Evolutionary conservation across 768 basidiomycete species (phyloP).

Genomic region (Steccherinum ochraceum): DNA sequence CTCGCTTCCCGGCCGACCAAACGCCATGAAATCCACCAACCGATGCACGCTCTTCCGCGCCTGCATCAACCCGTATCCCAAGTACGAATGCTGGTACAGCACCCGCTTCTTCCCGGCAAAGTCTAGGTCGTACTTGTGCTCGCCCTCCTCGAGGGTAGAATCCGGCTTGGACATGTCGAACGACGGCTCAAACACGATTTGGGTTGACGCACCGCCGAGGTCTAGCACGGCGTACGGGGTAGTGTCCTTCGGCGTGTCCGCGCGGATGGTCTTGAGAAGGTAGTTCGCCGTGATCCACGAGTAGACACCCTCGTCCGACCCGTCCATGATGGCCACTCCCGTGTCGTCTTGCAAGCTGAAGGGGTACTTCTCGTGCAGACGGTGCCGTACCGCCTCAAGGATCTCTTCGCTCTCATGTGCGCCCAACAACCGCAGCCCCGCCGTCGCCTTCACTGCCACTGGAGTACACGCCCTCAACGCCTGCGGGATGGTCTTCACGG

Average conservation of each 20-base stretch:
- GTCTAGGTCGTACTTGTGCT: conserved; percentile 82
- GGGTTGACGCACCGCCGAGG: conserved; percentile 94
- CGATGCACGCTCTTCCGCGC: conserved; percentile 82
- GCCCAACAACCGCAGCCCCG: conserved; percentile 75
- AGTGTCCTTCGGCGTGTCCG: conserved; percentile 37
- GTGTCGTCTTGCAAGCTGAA: conserved; percentile 59
- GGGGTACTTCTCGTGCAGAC: conserved; percentile 54
- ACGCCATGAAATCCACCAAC: conserved; percentile 81
- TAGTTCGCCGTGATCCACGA: conserved; percentile 99
- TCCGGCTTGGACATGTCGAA: conserved; percentile 37
- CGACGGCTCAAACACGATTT: conserved; percentile 92
- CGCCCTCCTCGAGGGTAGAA: conserved; percentile 59
- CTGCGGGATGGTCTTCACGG: conserved; percentile 69
- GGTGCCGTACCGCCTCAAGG: conserved; percentile 60
- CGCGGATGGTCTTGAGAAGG: conserved; percentile 67
- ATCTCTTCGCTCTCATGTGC: conserved; percentile 59
- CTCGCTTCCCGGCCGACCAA: conserved; percentile 31
- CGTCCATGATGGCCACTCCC: conserved; percentile 88
- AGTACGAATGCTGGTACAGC: conserved; percentile 95
- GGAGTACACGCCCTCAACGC: conserved; percentile 68
- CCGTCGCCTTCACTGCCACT: conserved; percentile 89
- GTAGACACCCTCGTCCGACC: conserved; percentile 94
- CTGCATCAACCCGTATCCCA: conserved; percentile 93
- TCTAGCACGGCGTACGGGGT: conserved; percentile 87
- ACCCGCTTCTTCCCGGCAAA: conserved; percentile 69